A percentile compares a stretch with the other conserved stretches of the same genome.
Conservation (phyloP, 495 filamentous ascomycete species). For the Barbatosphaeria neglecta region DNA sequence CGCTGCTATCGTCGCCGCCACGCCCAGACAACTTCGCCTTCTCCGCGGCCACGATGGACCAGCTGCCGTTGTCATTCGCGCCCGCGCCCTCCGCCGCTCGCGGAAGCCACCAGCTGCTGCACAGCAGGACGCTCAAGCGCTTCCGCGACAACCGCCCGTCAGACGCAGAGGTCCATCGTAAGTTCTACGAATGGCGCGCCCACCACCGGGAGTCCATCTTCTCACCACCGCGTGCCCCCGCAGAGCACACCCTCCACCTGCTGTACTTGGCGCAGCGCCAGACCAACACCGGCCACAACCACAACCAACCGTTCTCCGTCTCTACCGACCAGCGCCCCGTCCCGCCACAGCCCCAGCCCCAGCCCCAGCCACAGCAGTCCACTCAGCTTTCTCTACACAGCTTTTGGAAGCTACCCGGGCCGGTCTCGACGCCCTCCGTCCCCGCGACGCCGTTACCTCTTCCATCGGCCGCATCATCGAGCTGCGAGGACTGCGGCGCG, state of each 20-base stretch:
- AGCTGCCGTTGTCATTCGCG: slow-evolving; percentile 11
- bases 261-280: slow-evolving; percentile 36
- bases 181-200: slow-evolving; percentile 10
- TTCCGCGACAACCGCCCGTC: slow-evolving; percentile 38
- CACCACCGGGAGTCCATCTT: not conserved
- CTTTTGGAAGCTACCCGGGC: slow-evolving; percentile 32
- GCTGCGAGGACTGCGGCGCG: slow-evolving; percentile 33
- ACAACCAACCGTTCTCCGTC: not conserved
- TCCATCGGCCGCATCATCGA: slow-evolving; percentile 6
- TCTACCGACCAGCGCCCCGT: too few species aligned
- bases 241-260: slow-evolving; percentile 35
- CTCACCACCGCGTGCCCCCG: slow-evolving; percentile 2
- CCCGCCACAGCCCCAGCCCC: not conserved
- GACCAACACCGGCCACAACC: slow-evolving; percentile 6
- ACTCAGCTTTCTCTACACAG: slow-evolving; percentile 31
- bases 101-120: slow-evolving; percentile 17
- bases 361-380: not conserved
- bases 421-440: slow-evolving; percentile 5
- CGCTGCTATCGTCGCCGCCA: slow-evolving; percentile 25
- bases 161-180: slow-evolving; percentile 34
- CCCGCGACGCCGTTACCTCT: slow-evolving; percentile 1
- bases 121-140: slow-evolving; percentile 37
- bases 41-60: slow-evolving; percentile 4
- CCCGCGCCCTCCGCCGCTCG: slow-evolving; percentile 1
- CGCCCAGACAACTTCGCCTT: slow-evolving; percentile 17